Base-by-base conservation (phyloP, 2,329 filamentous ascomycete genomes). In the Colletotrichum godetiae region DNA sequence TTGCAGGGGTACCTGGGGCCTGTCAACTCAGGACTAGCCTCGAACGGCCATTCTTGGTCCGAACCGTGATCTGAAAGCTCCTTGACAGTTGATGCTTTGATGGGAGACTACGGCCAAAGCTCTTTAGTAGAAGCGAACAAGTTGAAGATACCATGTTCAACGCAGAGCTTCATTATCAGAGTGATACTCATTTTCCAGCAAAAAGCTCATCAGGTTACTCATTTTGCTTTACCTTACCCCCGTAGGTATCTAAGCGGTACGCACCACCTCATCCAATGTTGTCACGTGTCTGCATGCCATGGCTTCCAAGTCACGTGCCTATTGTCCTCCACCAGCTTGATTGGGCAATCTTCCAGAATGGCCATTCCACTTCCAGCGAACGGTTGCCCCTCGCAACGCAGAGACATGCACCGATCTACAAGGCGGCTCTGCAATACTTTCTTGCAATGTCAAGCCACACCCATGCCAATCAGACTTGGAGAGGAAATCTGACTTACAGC, bases 301-400 rank as follows among this genome's bases (percentile, higher is more conserved):
- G 3, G 15, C n/a, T n/a, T 1, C n/a, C 11, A 42, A 37, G 46
- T 53, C 13, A 3, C 35, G 55, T 55, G 5, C 37, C 13, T 33
- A 4, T 2, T 8, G 7, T 7, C 5, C 10, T 2, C 10, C 19
- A 15, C 12, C 1, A 49, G 52, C 42, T 49, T 24, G 53, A 46
- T 66, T 59, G 37, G 55, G 31, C 7, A 46, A 19, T 27, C 5
- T 27, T 57, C 11, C 4, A 49, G 52, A 49, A 42, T 27, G 55
- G 24, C 53, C 11, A 22, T 33, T 29, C 49, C 31, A 65, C 49
- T 8, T 13, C 3, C 19, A 22, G 5, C 6, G 3, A 4, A 1
- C 4, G 52, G 73, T 74, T 74, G 73, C 60, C 73, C 73, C 69
- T 68, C 55, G 69, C 73, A 74, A 74, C 73, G 22, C 35, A 33